Conservation (phyloP, 208 protist species). For the Leishmania tropica region DNA sequence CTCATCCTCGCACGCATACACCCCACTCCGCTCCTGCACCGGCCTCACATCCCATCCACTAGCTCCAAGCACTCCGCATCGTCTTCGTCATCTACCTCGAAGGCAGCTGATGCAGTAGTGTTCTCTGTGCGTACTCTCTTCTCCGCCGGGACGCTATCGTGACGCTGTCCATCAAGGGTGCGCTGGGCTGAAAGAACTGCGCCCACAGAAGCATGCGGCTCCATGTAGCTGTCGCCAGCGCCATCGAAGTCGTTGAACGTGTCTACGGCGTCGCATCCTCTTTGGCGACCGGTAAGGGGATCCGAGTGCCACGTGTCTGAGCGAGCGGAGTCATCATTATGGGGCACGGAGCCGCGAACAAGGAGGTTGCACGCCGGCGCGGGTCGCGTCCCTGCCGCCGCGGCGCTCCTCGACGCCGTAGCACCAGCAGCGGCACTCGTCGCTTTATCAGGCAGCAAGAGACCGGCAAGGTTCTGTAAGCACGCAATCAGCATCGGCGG, state of each 20-base stretch:
- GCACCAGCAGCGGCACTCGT: slow-evolving; percentile 5
- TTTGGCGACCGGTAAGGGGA: not conserved
- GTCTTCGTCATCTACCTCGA: slow-evolving; percentile 32
- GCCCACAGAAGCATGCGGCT: not conserved
- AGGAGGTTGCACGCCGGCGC: not conserved
- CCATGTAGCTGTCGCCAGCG: not conserved
- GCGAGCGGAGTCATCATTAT: not conserved
- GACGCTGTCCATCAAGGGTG: not conserved
- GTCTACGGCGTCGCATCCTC: not conserved
- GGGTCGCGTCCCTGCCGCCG: not conserved
- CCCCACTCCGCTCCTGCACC: not conserved
- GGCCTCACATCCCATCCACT: slow-evolving; percentile 58
- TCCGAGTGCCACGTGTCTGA: not conserved
- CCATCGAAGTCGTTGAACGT: not conserved
- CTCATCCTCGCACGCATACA: not conserved
- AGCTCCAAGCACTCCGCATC: slow-evolving; percentile 77
- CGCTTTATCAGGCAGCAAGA: slow-evolving; percentile 67
- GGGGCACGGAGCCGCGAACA: not conserved
- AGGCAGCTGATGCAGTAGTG: not conserved
- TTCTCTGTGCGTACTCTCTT: slow-evolving; percentile 2
- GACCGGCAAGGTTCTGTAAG: slow-evolving; percentile 70
- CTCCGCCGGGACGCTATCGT: not conserved
- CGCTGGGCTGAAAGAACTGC: not conserved
- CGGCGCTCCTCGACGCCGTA: slow-evolving; percentile 1
- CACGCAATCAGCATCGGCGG: slow-evolving; percentile 81